These are phyloP conservation scores for Maudiozyma turicensis DNA, from an alignment of 805 yeast genomes.

Conservation along the genomic window DNA sequence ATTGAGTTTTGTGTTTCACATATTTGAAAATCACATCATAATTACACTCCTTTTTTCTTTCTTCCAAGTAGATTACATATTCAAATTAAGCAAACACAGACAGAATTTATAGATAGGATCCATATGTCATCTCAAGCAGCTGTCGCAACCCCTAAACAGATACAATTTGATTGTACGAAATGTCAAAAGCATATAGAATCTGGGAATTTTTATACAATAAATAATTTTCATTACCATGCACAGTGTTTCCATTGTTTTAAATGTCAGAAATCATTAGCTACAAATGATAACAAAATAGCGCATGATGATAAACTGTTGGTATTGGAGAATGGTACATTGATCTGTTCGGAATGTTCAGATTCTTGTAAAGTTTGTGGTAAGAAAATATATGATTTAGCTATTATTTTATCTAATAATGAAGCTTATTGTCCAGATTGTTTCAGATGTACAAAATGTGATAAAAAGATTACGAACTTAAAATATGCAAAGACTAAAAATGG, in stretches of 20 bases:
- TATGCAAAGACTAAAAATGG: constrained; percentile 93
- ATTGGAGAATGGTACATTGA: constrained; percentile 34
- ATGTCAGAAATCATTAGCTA: constrained; percentile 70
- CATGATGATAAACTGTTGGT: constrained; percentile 1
- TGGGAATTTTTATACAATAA: constrained; percentile 2
- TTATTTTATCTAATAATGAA: constrained; percentile 65
- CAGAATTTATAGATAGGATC: no score
- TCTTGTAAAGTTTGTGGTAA: constrained; percentile 75
- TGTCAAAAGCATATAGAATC: constrained; percentile 2
- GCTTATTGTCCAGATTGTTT: constrained; percentile 91
- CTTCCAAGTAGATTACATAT: no score
- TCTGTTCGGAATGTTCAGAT: constrained; percentile 85
- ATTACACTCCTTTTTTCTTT: no score
- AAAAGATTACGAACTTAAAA: constrained; percentile 74
- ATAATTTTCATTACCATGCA: constrained; percentile 68
- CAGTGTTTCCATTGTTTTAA: constrained; percentile 83
- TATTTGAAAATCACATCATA: no score
- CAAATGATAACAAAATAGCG: neutral
- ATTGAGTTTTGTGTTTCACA: no score
- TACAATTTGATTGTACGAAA: neutral
- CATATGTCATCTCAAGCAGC: no score
- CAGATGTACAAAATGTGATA: constrained; percentile 79
- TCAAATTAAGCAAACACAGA: no score
- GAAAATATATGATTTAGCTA: constrained; percentile 87
- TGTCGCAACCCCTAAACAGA: neutral